Base-by-base conservation (phyloP, 148 eudicot species). In the Arbutus unedo region DNA sequence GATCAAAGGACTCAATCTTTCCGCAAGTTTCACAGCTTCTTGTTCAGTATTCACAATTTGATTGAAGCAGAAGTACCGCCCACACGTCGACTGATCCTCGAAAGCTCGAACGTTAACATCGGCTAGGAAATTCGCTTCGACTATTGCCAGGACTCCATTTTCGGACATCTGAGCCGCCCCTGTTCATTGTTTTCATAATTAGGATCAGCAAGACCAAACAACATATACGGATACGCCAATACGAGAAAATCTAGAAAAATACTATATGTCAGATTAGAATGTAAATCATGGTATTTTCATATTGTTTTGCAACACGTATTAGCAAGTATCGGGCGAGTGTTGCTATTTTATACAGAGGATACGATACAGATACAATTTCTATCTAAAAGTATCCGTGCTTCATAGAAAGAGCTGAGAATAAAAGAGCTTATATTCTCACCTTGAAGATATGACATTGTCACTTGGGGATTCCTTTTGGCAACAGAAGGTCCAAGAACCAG, bases 151-250 rank as follows among this genome's bases (percentile, higher is more conserved):
- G 38, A 86, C 88, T 74, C 88, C 88, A 25, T 83, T 86, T 74
- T 86, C 86, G 55, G 77, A 84, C 88, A 87, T 87, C 77, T 87
- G 84, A 5, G 86, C 86, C 23, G 89, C 89, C 79, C 89, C 89
- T 87, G 84, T 15, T 74, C n/a, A 31, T 0, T 6, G 5, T 21
- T 56, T 62, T 11, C 10, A 25, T 31, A 8, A 23, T 79, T 13
- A 49, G 18, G 38, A 81, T 19, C 50, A 18, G 49, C 53, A 80
- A 80, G 57, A 51, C 54, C 50, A 31, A 31, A 80, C 38, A 31
- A 31, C 38, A 31, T 0, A 31, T 31, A 31, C 38, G 38, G 38
- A 31, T 1, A 31, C 38, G 38, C 38, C 38, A 31, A 31, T 31
- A 31, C 38, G 1, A 31, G 38, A 31, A 0, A 31, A 31, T 31